Base-by-base conservation (phyloP, 2,329 filamentous ascomycete genomes). In the Talaromyces sp. region DNA sequence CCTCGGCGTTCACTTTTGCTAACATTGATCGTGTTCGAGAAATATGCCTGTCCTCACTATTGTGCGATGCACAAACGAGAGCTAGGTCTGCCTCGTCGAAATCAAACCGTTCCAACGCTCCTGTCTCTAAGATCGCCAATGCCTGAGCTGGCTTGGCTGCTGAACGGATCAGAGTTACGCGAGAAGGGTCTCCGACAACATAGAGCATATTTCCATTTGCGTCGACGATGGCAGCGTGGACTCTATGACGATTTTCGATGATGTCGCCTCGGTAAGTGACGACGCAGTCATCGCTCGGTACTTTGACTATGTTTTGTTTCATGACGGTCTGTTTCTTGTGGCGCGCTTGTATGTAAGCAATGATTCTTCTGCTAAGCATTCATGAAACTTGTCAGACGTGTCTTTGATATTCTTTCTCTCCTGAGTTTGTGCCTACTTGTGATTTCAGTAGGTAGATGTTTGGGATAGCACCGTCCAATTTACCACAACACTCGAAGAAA, bases 31-130 rank as follows among this genome's bases (percentile, higher is more conserved):
- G 68, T 1, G 79, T 75, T 1, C 77, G 77, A 0, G 62, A 12
- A 28, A 80, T 66, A 60, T 82, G 80, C 11, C 70, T 64, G 0
- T 76, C 71, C 65, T 83, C 79, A 59, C 76, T 76, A 64, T 66
- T 82, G 63, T 83, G 79, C 0, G 80, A 82, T 2, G 79, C 79
- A 62, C 80, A 81, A 71, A 80, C 78, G 1, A 82, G 68, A 0
- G 79, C 81, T 1, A 83, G 64, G 37, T 82, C 80, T 2, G 69
- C 74, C 1, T 77, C 72, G 18, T 77, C 70, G 25, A 81, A 75
- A 1, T 67, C 67, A 58, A 70, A 78, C 8, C 68, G 62, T 1
- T 80, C 74, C 23, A 77, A 68, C 1, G 68, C 75, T 0, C 77
- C 78, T 0, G 77, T 80, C 60, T 81, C 77, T 0, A 80, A 64